Evolutionary conservation across 495 filamentous ascomycete genomes (phyloP).

Genomic region (Achaetomiella virescens): DNA sequence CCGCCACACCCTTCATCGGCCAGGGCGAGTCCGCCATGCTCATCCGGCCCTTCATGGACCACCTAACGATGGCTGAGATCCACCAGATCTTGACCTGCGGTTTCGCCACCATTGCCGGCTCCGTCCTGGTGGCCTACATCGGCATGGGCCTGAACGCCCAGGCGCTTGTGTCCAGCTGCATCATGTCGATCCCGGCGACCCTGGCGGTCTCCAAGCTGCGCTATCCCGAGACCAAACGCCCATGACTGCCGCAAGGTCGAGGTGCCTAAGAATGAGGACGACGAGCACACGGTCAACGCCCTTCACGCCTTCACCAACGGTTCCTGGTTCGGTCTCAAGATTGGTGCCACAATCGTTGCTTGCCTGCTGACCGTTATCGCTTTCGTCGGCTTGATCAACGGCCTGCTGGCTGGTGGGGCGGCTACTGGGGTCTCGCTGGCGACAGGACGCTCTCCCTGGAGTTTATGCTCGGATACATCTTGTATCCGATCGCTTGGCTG

Average conservation of each 20-base stretch:
- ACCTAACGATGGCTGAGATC: conserved; percentile 77
- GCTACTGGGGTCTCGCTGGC: conserved; percentile 64
- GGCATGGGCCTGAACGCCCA: conserved; percentile 72
- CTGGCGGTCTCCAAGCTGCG: conserved; percentile 82
- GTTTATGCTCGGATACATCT: conserved; percentile 74
- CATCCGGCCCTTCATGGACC: conserved; percentile 75
- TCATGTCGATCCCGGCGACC: conserved; percentile 89
- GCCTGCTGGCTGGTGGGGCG: conserved; percentile 84
- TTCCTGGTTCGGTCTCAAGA: conserved; percentile 83
- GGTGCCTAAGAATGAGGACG: conserved; percentile 67
- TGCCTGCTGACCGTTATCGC: conserved; percentile 81
- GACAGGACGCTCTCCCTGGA: conserved; percentile 64
- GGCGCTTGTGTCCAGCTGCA: conserved; percentile 83
- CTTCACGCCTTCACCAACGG: conserved; percentile 85
- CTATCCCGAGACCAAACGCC: conserved; percentile 80
- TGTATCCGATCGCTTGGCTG: conserved; percentile 79
- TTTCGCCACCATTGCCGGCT: conserved; percentile 59
- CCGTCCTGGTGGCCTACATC: conserved; percentile 76
- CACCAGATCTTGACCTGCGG: conserved; percentile 85
- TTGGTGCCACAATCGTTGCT: conserved; percentile 76
- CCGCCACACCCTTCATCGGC: conserved; percentile 91
- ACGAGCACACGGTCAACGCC: conserved; percentile 59
- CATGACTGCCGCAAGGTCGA: conserved; percentile 68
- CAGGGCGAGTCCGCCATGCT: conserved; percentile 92
- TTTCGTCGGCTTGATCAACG: conserved; percentile 67